Conservation (phyloP, 2,329 filamentous ascomycete species). For the Trichoderma brevicompactum region DNA sequence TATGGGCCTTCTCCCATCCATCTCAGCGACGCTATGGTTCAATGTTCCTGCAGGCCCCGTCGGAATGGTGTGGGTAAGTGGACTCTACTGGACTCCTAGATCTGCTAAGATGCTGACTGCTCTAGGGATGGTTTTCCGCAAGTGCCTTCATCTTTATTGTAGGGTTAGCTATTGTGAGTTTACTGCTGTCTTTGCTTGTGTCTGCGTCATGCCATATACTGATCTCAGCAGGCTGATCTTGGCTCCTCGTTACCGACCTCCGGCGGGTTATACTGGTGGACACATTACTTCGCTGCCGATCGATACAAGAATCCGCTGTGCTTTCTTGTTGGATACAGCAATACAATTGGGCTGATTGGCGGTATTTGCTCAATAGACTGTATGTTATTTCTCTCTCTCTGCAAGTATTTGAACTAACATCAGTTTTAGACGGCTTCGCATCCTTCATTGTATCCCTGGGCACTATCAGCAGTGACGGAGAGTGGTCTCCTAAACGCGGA, state of each 20-base stretch:
- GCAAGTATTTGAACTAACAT: not conserved
- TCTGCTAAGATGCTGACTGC: not conserved
- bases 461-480: not conserved
- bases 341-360: constrained; percentile 11
- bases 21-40: constrained; percentile 16
- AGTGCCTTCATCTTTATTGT: constrained; percentile 14
- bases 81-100: no score
- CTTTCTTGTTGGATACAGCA: constrained; percentile 19
- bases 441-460: constrained; percentile 10
- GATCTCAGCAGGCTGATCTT: not conserved
- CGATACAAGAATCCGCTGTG: constrained; percentile 3
- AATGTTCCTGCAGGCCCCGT: constrained; percentile 6
- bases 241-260: constrained; percentile 18
- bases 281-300: constrained; percentile 15
- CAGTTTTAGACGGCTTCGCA: not conserved
- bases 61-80: constrained; percentile 21
- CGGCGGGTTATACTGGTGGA: constrained; percentile 19
- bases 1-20: constrained; percentile 13
- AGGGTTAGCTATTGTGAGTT: constrained; percentile 3
- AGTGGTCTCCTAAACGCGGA: not conserved
- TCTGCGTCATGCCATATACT: not conserved
- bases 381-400: not conserved
- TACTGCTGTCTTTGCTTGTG: no score
- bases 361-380: constrained; percentile 20
- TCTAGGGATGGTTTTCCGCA: constrained; percentile 19